These are phyloP conservation scores for Isatis lusitanica DNA, from an alignment of 441 rosid species.

Conservation along the genomic window DNA sequence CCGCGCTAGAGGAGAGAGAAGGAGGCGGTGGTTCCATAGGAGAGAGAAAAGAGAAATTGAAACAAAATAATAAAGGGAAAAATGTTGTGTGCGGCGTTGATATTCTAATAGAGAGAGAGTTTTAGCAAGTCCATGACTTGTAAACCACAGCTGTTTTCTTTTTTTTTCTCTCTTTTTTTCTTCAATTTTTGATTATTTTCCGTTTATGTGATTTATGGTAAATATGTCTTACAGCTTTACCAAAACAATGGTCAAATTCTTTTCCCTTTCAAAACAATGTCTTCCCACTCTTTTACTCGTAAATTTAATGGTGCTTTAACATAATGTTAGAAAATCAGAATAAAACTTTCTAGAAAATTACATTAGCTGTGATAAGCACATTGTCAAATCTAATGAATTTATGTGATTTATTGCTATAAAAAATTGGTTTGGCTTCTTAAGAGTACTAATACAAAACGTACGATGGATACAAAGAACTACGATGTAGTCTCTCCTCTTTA, in stretches of 20 bases:
- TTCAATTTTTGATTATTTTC: too few relatives aligned
- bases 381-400: neutral
- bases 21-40: conserved; percentile 39
- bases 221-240: neutral
- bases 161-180: neutral
- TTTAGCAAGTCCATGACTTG: conserved; percentile 35
- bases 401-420: neutral
- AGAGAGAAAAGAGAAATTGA: neutral
- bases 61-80: neutral
- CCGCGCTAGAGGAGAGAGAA: conserved; percentile 30
- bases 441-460: neutral
- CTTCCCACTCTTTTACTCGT: too few relatives aligned
- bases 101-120: conserved; percentile 5
- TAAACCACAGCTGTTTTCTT: conserved; percentile 34
- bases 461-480: too few relatives aligned
- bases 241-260: neutral
- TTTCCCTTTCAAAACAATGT: neutral
- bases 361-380: neutral
- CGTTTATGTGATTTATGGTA: neutral
- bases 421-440: neutral
- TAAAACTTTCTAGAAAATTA: neutral
- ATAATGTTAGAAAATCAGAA: neutral
- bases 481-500: too few relatives aligned
- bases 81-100: conserved; percentile 13
- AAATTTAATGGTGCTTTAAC: too few relatives aligned